Evolutionary conservation across 306 rosid genomes (phyloP).

Genomic region (Ziziphus jujuba): DNA sequence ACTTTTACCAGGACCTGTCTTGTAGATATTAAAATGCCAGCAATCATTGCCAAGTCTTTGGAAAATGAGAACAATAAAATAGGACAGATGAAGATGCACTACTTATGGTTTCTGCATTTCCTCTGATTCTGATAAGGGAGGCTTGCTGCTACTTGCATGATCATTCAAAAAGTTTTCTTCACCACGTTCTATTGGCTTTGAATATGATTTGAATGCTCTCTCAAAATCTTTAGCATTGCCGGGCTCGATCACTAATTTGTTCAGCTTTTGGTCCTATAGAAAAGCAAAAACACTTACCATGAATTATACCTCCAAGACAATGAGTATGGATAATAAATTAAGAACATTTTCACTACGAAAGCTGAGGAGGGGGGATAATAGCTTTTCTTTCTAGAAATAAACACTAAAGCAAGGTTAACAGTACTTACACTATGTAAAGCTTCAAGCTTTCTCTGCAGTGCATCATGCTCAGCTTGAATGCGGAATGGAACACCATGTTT

Average conservation of each 20-base stretch:
- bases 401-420: slow-evolving; percentile 1
- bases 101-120: slow-evolving; percentile 41
- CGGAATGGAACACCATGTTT: slow-evolving; percentile 94
- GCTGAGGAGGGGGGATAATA: not conserved
- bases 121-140: slow-evolving; percentile 37
- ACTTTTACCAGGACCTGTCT: slow-evolving; percentile 29
- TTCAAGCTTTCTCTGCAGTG: slow-evolving; percentile 81
- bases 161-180: slow-evolving; percentile 48
- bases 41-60: slow-evolving; percentile 5
- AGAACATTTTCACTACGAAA: not conserved
- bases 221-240: slow-evolving; percentile 58
- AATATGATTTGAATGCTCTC: slow-evolving; percentile 55
- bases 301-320: too few relatives aligned
- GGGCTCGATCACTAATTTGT: slow-evolving; percentile 56
- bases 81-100: slow-evolving; percentile 25
- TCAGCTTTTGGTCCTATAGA: slow-evolving; percentile 71
- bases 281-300: slow-evolving; percentile 1
- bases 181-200: slow-evolving; percentile 45
- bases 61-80: not conserved
- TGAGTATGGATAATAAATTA: too few relatives aligned
- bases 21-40: slow-evolving; percentile 16
- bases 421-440: slow-evolving; percentile 73
- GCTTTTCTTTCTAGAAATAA: not conserved
- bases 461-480: slow-evolving; percentile 93
- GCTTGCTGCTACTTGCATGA: slow-evolving; percentile 39